Evolutionary conservation across 1,284 basidiomycete species (phyloP).

Genomic region (Anthracocystis walkeri): DNA sequence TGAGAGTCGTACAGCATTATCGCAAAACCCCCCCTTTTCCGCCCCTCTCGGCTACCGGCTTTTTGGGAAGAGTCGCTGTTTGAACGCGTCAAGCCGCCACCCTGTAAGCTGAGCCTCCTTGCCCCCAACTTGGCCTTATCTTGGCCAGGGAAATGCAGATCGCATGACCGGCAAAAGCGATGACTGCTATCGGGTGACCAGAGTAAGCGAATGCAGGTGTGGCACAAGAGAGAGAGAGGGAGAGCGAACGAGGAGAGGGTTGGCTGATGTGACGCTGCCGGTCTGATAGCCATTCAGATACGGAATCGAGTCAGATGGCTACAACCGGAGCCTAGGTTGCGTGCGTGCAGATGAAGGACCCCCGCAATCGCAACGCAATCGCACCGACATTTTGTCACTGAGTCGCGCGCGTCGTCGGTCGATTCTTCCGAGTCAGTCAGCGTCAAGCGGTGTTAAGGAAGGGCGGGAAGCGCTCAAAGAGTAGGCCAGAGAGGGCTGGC

Average conservation of each 20-base stretch:
- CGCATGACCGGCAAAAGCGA: too few relatives aligned
- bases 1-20: too few relatives aligned
- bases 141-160: too few relatives aligned
- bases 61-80: not conserved
- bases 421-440: slow-evolving; percentile 5
- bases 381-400: not conserved
- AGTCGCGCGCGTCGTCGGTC: slow-evolving; percentile 6
- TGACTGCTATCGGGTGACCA: too few relatives aligned
- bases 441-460: not conserved
- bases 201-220: too few relatives aligned
- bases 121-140: too few relatives aligned
- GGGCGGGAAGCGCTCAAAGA: not conserved
- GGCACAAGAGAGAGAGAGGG: too few relatives aligned
- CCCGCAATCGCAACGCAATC: not conserved
- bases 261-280: too few relatives aligned
- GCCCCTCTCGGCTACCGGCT: not conserved
- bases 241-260: too few relatives aligned
- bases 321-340: not conserved
- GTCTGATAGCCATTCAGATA: too few relatives aligned
- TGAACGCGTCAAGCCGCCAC: too few relatives aligned
- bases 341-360: slow-evolving; percentile 5
- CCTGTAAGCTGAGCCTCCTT: too few relatives aligned
- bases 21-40: slow-evolving; percentile 1
- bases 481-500: not conserved
- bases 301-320: slow-evolving; percentile 6